Conservation (phyloP, 2,329 filamentous ascomycete genomes). For the Ceratocystis alfenasii region DNA sequence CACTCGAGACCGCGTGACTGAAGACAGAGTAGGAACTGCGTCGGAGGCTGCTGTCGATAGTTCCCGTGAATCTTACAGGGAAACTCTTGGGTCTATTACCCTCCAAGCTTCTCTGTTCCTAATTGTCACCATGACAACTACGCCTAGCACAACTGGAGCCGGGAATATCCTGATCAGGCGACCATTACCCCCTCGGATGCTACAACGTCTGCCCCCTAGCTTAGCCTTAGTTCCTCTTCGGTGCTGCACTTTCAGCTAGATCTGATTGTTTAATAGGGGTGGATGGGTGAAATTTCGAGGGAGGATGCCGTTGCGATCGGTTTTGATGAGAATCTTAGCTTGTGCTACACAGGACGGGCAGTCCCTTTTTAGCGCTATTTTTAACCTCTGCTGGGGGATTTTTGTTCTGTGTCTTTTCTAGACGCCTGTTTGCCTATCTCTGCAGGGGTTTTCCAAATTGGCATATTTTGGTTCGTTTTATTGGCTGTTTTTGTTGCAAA, state of each 20-base stretch:
- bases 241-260: too few relatives aligned
- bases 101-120: not conserved
- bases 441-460: not conserved
- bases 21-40: not conserved
- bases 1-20: too few relatives aligned
- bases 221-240: too few relatives aligned
- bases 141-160: too few relatives aligned
- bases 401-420: not conserved
- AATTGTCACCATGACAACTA: too few relatives aligned
- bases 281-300: too few relatives aligned
- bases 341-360: not conserved
- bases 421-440: not conserved
- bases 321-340: not conserved
- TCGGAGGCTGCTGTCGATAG: too few relatives aligned
- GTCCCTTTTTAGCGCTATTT: not conserved
- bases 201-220: too few relatives aligned
- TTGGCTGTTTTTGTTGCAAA: not conserved
- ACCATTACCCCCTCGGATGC: too few relatives aligned
- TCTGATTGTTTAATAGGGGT: too few relatives aligned
- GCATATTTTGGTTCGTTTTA: not conserved
- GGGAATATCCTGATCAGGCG: too few relatives aligned
- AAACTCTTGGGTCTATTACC: not conserved
- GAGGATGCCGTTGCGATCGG: too few relatives aligned
- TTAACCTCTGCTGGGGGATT: not conserved
- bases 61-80: not conserved